Evolutionary conservation across 2,329 filamentous ascomycete species (phyloP).

Genomic region (Dichotomopilus funicola): DNA sequence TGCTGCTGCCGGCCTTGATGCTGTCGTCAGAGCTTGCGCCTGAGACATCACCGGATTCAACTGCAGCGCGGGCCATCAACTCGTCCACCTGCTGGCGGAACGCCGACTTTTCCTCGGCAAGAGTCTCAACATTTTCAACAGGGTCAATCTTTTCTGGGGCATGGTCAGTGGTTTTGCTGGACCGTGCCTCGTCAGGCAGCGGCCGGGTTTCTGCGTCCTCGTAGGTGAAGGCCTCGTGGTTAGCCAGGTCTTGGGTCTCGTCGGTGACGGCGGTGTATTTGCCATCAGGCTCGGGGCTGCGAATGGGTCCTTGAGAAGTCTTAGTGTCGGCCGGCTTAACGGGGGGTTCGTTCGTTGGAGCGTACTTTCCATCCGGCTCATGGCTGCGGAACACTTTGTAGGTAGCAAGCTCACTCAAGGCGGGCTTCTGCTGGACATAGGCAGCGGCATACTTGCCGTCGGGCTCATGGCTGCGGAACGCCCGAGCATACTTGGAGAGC

Average conservation of each 20-base stretch:
- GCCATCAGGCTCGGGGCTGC: constrained; percentile 8
- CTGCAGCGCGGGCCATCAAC: constrained; percentile 27
- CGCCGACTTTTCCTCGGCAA: constrained; percentile 11
- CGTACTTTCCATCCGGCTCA: constrained; percentile 19
- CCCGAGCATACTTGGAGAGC: too few relatives aligned
- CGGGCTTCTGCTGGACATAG: not conserved
- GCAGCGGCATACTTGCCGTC: constrained; percentile 23
- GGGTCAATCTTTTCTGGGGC: constrained; percentile 3
- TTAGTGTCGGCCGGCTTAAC: not conserved
- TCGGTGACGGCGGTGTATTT: constrained; percentile 18
- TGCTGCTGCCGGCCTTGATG: not conserved
- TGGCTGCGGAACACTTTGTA: constrained; percentile 17
- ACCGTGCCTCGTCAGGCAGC: not conserved
- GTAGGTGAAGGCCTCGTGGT: constrained; percentile 21
- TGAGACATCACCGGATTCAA: constrained; percentile 25
- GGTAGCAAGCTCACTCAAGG: constrained; percentile 2
- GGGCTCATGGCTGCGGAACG: constrained; percentile 22
- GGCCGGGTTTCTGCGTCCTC: constrained; percentile 17
- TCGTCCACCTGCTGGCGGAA: constrained; percentile 27
- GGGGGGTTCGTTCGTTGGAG: not conserved
- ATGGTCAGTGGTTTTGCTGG: not conserved
- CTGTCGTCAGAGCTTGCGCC: constrained; percentile 22
- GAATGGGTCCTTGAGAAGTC: not conserved
- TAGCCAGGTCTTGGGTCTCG: constrained; percentile 23
- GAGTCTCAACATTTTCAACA: not conserved